A percentile compares a stretch with the other conserved stretches of the same genome.
These are phyloP conservation scores for Cardamine chenopodiifolia DNA, from an alignment of 345 rosid species.

Conservation along the genomic window DNA sequence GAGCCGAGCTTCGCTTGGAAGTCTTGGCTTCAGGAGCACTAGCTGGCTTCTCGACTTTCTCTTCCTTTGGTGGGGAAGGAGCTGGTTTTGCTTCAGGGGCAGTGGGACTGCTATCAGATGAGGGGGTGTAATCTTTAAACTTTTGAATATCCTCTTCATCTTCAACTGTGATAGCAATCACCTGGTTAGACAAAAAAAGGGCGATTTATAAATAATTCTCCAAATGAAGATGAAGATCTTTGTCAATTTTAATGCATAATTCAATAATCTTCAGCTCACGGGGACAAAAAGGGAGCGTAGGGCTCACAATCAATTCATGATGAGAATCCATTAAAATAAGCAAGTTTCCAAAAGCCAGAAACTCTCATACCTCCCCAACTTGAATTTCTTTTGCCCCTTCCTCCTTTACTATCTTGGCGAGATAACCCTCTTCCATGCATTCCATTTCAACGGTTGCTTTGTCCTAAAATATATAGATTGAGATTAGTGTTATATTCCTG, in stretches of 20 bases:
- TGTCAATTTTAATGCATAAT: background rate
- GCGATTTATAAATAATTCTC: background rate
- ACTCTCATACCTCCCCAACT: constrained; percentile 83
- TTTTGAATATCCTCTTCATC: constrained; percentile 82
- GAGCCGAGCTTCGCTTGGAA: constrained; percentile 53
- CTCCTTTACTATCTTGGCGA: constrained; percentile 84
- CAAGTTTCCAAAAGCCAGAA: background rate
- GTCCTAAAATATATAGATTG: constrained; percentile 54
- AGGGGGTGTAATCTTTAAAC: constrained; percentile 86
- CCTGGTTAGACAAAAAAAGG: constrained; percentile 40
- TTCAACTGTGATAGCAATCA: constrained; percentile 88
- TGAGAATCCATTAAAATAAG: background rate
- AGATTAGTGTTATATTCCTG: constrained; percentile 10
- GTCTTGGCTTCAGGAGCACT: constrained; percentile 63
- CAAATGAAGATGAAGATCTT: constrained; percentile 1
- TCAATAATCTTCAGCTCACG: constrained; percentile 13
- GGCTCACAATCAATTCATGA: constrained; percentile 5
- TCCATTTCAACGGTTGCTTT: constrained; percentile 99
- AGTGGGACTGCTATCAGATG: constrained; percentile 49
- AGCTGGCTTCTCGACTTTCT: constrained; percentile 58
- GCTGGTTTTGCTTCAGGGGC: constrained; percentile 52
- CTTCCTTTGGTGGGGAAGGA: constrained; percentile 61
- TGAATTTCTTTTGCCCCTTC: constrained; percentile 92
- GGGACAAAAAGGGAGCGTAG: constrained; percentile 10
- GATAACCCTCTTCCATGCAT: constrained; percentile 98